These are phyloP conservation scores for Schizopora paradoxa DNA, from an alignment of 1,284 basidiomycete genomes.

Conservation along the genomic window DNA sequence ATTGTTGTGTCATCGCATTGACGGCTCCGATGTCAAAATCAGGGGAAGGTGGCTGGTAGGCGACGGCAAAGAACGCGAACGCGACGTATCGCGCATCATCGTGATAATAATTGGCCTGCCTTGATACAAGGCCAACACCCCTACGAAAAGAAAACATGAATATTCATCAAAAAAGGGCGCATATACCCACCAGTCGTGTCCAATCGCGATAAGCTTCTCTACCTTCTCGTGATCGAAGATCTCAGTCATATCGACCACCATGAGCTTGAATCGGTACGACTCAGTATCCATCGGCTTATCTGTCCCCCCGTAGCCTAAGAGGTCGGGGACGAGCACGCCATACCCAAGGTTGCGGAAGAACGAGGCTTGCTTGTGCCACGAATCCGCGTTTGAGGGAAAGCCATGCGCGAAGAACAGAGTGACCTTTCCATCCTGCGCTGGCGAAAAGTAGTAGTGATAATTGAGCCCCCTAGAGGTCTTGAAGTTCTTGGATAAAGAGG, in stretches of 20 bases:
- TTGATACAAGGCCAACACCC: slow-evolving; percentile 14
- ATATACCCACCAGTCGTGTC: slow-evolving; percentile 22
- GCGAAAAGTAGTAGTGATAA: slow-evolving; percentile 19
- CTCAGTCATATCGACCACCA: slow-evolving; percentile 23
- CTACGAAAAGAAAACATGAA: neutral
- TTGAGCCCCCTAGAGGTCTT: slow-evolving; percentile 18
- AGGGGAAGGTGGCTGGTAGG: slow-evolving; percentile 17
- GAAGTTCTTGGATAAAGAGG: slow-evolving; percentile 14
- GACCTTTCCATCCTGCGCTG: slow-evolving; percentile 14
- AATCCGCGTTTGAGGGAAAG: slow-evolving; percentile 24
- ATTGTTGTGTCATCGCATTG: slow-evolving; percentile 6
- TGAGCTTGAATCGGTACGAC: slow-evolving; percentile 17
- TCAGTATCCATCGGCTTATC: slow-evolving; percentile 24
- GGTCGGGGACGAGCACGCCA: slow-evolving; percentile 48
- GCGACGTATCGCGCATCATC: slow-evolving; percentile 21
- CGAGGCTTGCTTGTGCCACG: slow-evolving; percentile 27
- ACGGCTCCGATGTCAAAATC: slow-evolving; percentile 10
- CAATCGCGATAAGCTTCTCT: slow-evolving; percentile 20
- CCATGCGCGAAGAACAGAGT: slow-evolving; percentile 28
- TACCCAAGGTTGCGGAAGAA: slow-evolving; percentile 35
- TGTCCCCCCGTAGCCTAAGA: slow-evolving; percentile 45
- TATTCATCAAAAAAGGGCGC: no score
- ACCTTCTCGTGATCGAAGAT: slow-evolving; percentile 24
- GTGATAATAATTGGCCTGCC: slow-evolving; percentile 13
- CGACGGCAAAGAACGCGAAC: slow-evolving; percentile 21